Conservation (phyloP, 176 grass and related monocot species). For the Dendrocalamus sinicus region DNA sequence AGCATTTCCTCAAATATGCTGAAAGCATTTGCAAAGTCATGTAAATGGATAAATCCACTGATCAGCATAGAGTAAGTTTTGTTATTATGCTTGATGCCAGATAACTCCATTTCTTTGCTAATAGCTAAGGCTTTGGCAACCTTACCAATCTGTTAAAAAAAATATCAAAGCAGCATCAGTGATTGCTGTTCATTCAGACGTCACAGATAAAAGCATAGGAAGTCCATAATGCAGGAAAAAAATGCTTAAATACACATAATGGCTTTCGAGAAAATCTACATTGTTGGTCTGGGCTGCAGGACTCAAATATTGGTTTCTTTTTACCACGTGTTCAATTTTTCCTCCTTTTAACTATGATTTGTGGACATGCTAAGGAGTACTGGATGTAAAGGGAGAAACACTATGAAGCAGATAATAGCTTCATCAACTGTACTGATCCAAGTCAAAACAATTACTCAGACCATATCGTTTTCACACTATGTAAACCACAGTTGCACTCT, state of each 20-base stretch:
- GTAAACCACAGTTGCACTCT: slow-evolving; percentile 10
- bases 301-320: neutral
- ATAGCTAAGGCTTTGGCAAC: slow-evolving; percentile 77
- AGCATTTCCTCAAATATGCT: slow-evolving; percentile 92
- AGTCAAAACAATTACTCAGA: slow-evolving; percentile 4
- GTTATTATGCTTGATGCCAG: slow-evolving; percentile 85
- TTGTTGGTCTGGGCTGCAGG: neutral
- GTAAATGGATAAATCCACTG: slow-evolving; percentile 91
- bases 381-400: neutral
- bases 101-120: slow-evolving; percentile 80
- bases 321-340: neutral
- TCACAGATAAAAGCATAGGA: neutral
- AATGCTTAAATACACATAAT: slow-evolving; percentile 5
- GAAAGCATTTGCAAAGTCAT: slow-evolving; percentile 95
- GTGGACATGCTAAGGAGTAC: neutral
- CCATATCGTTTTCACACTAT: neutral
- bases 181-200: neutral
- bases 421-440: slow-evolving; percentile 6
- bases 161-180: slow-evolving; percentile 10
- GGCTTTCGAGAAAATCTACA: neutral
- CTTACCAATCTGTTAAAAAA: slow-evolving; percentile 71
- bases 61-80: slow-evolving; percentile 99
- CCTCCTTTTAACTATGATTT: neutral
- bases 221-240: neutral
- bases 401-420: neutral